Evolutionary conservation across 2,329 filamentous ascomycete genomes (phyloP), one percentile per base, ranked within the genome.

Genomic region (Claviceps sp.): DNA sequence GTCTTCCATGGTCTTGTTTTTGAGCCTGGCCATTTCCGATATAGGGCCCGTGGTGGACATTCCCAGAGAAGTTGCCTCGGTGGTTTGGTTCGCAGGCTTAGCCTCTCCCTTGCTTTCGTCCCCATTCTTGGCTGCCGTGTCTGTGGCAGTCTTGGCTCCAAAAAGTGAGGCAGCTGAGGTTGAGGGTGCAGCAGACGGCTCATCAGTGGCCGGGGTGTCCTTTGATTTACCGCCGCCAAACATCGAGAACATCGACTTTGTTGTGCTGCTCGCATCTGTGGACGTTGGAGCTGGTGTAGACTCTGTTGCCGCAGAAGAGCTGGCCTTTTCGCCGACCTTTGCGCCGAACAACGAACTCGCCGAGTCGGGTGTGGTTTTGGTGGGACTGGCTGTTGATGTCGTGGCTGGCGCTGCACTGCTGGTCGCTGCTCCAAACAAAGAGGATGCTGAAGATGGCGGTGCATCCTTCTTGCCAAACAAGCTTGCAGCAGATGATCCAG

Each of bases 1-100:
- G 66, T 98, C 93, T 63, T 98, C 93, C 87, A 98, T 96, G 0
- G 91, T 95, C 72, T 95, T 97, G 69, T 96, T 95, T 74, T 95
- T 95, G 40, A 98, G 75, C 30, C 93, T 85, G 4, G 91, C 93
- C 61, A 94, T 82, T 53, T 89, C 84, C 16, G 93, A 91, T 2
- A 84, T 74, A 1, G 90, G 89, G 0, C 90, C 90, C 38, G 81
- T 75, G 3, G 87, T 95, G 1, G 89, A 94, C 30, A 83, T 81
- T 17, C 81, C 82, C 48, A 91, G 70, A 30, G 64, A 58, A 46
- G 65, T 73, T 24, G 68, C 58, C 11, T 64, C 61, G 19, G 62
- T 59, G 40, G 54, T 65, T 44, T 65, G 60, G 16, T 62, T 52
- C 24, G 58, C 54, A 17, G 62, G 56, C 56, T 68, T 67, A 2